Evolutionary conservation across 305 asterid species (phyloP).

Genomic region (Fraxinus latifolia): DNA sequence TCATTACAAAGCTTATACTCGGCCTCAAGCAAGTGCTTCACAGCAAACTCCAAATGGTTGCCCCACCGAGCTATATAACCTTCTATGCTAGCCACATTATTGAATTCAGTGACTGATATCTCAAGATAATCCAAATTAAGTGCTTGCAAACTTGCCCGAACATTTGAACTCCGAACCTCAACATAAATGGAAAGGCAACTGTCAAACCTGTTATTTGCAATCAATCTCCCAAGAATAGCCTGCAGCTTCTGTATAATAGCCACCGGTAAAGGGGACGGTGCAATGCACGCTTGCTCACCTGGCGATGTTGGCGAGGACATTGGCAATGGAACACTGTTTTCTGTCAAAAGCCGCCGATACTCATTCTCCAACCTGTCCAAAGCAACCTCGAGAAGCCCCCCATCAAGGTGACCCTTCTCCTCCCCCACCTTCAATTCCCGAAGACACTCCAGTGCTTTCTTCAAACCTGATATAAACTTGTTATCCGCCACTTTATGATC

Average conservation of each 20-base stretch:
- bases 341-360: conserved; percentile 54
- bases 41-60: conserved; percentile 86
- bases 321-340: conserved; percentile 65
- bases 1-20: conserved; percentile 79
- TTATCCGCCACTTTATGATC: conserved; percentile 83
- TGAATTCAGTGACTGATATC: conserved; percentile 81
- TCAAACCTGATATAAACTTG: conserved; percentile 56
- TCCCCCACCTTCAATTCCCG: conserved; percentile 58
- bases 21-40: conserved; percentile 84
- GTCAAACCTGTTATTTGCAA: conserved; percentile 58
- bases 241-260: conserved; percentile 73
- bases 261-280: conserved; percentile 80
- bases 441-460: conserved; percentile 48
- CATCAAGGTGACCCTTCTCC: conserved; percentile 74
- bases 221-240: conserved; percentile 71
- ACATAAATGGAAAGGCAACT: conserved; percentile 66
- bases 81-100: conserved; percentile 83
- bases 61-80: conserved; percentile 80
- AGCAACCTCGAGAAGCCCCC: conserved; percentile 74
- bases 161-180: conserved; percentile 76
- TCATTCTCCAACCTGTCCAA: conserved; percentile 68
- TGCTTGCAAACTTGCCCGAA: conserved; percentile 76
- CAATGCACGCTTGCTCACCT: conserved; percentile 63
- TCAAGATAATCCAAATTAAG: conserved; percentile 88
- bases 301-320: conserved; percentile 59